phyloP scores from a whole-genome alignment of 2,329 filamentous ascomycete species.

The Neonectria sp. region DNA sequence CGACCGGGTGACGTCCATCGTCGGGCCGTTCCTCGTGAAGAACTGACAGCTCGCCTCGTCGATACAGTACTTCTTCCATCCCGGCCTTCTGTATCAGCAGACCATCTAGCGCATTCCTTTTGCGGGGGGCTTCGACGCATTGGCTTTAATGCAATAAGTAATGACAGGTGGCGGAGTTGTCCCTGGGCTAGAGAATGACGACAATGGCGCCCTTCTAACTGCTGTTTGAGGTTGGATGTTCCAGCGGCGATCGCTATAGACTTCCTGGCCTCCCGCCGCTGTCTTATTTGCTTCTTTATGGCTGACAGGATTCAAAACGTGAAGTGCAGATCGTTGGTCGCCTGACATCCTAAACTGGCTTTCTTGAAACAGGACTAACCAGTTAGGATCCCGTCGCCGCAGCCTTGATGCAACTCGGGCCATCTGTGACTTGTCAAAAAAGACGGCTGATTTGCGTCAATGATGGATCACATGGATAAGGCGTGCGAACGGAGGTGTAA shows the following conservation, averaged over 20 bases:
- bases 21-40: slow-evolving; percentile 13
- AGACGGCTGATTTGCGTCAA: neutral
- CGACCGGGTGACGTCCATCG: neutral
- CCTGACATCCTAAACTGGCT: slow-evolving; percentile 31
- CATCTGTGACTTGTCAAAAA: neutral
- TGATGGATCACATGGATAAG: slow-evolving; percentile 11
- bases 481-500: neutral
- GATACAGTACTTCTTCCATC: slow-evolving; percentile 9
- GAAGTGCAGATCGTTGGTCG: slow-evolving; percentile 31
- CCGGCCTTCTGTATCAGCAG: slow-evolving; percentile 16
- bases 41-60: slow-evolving; percentile 8
- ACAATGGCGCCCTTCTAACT: slow-evolving; percentile 28
- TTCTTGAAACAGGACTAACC: slow-evolving; percentile 16
- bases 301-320: slow-evolving; percentile 9
- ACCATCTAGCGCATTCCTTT: slow-evolving; percentile 22
- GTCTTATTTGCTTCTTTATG: slow-evolving; percentile 14
- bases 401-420: neutral
- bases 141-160: slow-evolving; percentile 4
- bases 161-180: slow-evolving; percentile 16
- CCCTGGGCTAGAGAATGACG: slow-evolving; percentile 25
- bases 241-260: slow-evolving; percentile 10
- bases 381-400: slow-evolving; percentile 5
- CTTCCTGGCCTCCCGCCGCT: slow-evolving; percentile 1
- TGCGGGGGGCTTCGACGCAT: slow-evolving; percentile 11
- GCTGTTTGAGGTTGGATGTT: slow-evolving; percentile 18